Conservation (phyloP, 2,329 filamentous ascomycete species). For the Westerdykella aurantiaca region DNA sequence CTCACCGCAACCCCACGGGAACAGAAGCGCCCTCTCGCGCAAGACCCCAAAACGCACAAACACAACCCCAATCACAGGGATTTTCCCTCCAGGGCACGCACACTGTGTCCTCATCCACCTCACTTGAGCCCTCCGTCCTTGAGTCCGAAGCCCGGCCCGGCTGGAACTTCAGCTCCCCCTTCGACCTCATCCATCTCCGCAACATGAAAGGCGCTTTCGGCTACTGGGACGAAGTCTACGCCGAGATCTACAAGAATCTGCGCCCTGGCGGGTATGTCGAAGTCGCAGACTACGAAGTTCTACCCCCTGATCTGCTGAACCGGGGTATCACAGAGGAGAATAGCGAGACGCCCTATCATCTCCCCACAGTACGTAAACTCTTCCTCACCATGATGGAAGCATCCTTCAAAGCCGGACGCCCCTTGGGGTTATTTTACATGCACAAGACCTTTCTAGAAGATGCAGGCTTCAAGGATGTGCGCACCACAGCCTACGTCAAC, state of each 20-base stretch:
- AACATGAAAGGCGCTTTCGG: slow-evolving; percentile 45
- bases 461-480: slow-evolving; percentile 43
- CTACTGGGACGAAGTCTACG: slow-evolving; percentile 44
- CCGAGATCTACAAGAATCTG: slow-evolving; percentile 42
- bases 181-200: slow-evolving; percentile 47
- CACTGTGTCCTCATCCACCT: slow-evolving; percentile 7
- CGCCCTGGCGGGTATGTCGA: slow-evolving; percentile 45
- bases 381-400: slow-evolving; percentile 32
- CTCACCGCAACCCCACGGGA: slow-evolving; percentile 10
- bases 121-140: slow-evolving; percentile 20
- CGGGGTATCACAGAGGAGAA: slow-evolving; percentile 5
- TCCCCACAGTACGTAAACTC: slow-evolving; percentile 24
- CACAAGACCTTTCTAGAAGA: slow-evolving; percentile 35
- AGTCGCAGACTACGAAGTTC: slow-evolving; percentile 38
- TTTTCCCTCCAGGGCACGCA: slow-evolving; percentile 5
- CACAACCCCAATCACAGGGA: background rate
- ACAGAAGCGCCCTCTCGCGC: slow-evolving; percentile 12
- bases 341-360: slow-evolving; percentile 8
- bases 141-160: slow-evolving; percentile 20
- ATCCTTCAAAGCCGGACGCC: slow-evolving; percentile 37
- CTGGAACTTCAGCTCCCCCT: slow-evolving; percentile 46
- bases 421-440: slow-evolving; percentile 42
- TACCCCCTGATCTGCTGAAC: slow-evolving; percentile 18
- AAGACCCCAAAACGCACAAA: background rate
- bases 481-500: slow-evolving; percentile 34